phyloP scores from a whole-genome alignment of 768 basidiomycete genomes.

The Xanthoconium purpureum region DNA sequence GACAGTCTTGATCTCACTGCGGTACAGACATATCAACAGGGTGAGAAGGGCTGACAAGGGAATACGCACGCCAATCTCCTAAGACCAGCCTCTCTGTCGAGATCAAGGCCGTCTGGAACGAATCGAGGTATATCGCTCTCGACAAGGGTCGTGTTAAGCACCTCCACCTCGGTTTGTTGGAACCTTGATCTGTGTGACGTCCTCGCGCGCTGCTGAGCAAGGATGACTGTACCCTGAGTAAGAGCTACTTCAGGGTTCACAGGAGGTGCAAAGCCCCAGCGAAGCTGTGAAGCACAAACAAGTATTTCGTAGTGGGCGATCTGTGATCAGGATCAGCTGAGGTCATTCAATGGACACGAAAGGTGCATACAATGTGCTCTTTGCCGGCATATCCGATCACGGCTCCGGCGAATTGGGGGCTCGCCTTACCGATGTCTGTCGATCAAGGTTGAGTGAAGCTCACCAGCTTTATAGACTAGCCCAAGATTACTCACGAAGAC shows the following conservation, averaged over 20 bases:
- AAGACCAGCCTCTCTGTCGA: constrained; percentile 22
- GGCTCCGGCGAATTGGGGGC: constrained; percentile 30
- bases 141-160: constrained; percentile 27
- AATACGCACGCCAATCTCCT: constrained; percentile 29
- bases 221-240: constrained; percentile 30
- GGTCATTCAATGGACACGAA: neutral
- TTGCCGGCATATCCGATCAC: constrained; percentile 34
- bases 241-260: constrained; percentile 10
- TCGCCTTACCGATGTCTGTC: constrained; percentile 36
- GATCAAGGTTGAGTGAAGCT: neutral
- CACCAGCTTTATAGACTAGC: neutral
- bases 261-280: constrained; percentile 29
- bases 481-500: constrained; percentile 24
- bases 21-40: neutral
- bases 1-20: constrained; percentile 40
- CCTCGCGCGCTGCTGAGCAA: constrained; percentile 23
- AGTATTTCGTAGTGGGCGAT: constrained; percentile 34
- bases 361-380: constrained; percentile 29
- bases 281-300: constrained; percentile 35
- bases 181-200: neutral
- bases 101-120: constrained; percentile 12
- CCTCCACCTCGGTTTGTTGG: constrained; percentile 13
- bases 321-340: constrained; percentile 13
- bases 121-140: constrained; percentile 28
- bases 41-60: neutral